These are phyloP conservation scores for Suhomyces bokatorum DNA, from an alignment of 1,139 yeast genomes.

Conservation along the genomic window DNA sequence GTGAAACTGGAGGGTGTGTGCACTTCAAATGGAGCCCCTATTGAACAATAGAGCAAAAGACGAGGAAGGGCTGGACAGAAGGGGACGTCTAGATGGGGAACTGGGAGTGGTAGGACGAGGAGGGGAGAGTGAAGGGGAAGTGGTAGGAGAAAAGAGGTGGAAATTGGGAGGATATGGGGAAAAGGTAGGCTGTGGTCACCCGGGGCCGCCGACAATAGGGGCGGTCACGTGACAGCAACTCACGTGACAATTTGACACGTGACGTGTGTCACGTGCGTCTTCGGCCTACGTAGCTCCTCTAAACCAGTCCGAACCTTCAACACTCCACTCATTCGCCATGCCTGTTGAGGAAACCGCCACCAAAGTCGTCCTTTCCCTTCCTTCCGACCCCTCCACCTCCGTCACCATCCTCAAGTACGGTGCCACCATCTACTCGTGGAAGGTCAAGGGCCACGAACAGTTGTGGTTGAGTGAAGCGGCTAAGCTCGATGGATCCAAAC, in stretches of 20 bases:
- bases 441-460: slow-evolving; percentile 64
- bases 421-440: slow-evolving; percentile 88
- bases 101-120: background rate
- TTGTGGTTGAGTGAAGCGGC: slow-evolving; percentile 68
- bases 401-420: slow-evolving; percentile 79
- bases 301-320: background rate
- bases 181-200: background rate
- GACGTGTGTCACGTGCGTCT: background rate
- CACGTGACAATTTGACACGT: background rate
- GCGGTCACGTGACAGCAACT: background rate
- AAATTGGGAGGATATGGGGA: background rate
- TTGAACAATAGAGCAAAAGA: background rate
- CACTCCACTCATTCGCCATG: slow-evolving; percentile 29
- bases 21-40: background rate
- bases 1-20: background rate
- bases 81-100: background rate
- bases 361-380: slow-evolving; percentile 61
- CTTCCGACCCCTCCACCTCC: slow-evolving; percentile 50
- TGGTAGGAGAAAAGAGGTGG: background rate
- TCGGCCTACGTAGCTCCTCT: background rate
- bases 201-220: slow-evolving; percentile 4
- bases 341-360: slow-evolving; percentile 64
- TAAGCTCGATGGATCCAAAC: slow-evolving; percentile 82
- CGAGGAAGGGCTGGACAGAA: background rate
- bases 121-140: too few relatives aligned